A percentile compares a stretch with the other conserved stretches of the same genome.
Conservation (phyloP, 78 protist species). For the Planoprotostelium fungivorum region DNA sequence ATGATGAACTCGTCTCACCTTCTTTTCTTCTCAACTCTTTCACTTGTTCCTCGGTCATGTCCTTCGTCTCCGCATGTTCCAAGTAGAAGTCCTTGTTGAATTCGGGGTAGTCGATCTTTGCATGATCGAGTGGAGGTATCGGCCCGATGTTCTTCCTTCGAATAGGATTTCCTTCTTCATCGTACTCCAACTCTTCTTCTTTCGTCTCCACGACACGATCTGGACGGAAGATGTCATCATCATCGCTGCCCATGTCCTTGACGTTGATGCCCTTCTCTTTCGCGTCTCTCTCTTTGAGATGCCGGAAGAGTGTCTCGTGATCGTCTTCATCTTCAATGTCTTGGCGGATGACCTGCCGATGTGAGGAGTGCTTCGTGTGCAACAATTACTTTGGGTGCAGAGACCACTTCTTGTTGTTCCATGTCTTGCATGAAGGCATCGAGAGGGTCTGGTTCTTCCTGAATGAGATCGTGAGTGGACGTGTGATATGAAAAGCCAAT, state of each 20-base stretch:
- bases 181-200: neutral
- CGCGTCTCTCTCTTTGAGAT: neutral
- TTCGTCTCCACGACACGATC: neutral
- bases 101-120: conserved; percentile 32
- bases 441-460: neutral
- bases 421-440: neutral
- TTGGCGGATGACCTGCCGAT: neutral
- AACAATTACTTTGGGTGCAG: neutral
- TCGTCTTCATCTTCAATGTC: neutral
- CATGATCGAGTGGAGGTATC: conserved; percentile 66
- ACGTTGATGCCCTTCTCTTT: neutral
- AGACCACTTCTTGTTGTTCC: neutral
- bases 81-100: conserved; percentile 68
- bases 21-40: conserved; percentile 11
- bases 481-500: too few species aligned
- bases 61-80: conserved; percentile 17
- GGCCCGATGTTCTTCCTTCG: conserved; percentile 45
- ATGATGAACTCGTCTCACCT: neutral
- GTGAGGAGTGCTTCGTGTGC: neutral
- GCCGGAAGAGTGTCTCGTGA: neutral
- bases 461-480: too few species aligned
- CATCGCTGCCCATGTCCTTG: neutral
- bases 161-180: neutral
- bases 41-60: conserved; percentile 15
- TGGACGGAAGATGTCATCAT: neutral